phyloP scores from a whole-genome alignment of 768 basidiomycete genomes.

The Lactifluus pinguis region DNA sequence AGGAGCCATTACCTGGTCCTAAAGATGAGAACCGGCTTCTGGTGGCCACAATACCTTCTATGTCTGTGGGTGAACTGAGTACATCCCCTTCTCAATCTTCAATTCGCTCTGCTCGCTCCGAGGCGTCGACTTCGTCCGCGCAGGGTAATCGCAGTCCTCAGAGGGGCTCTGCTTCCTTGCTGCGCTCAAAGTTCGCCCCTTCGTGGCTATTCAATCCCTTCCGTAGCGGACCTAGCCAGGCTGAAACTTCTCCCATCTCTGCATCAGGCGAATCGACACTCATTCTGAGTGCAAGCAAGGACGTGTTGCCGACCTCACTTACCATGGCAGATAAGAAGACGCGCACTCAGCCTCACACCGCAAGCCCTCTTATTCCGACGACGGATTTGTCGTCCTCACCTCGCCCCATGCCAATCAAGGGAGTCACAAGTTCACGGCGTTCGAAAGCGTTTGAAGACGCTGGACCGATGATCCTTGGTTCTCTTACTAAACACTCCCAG shows the following conservation, averaged over 20 bases:
- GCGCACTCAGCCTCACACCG: neutral
- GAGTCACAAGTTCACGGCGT: slow-evolving; percentile 25
- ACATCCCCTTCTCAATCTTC: slow-evolving; percentile 63
- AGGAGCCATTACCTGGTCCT: slow-evolving; percentile 39
- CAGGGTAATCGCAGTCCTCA: slow-evolving; percentile 14
- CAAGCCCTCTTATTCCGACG: neutral
- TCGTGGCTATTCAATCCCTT: slow-evolving; percentile 79
- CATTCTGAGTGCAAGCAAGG: slow-evolving; percentile 20
- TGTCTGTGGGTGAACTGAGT: slow-evolving; percentile 30
- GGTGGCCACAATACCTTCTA: slow-evolving; percentile 13
- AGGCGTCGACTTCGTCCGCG: slow-evolving; percentile 31
- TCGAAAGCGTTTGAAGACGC: slow-evolving; percentile 52
- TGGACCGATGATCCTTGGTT: slow-evolving; percentile 35
- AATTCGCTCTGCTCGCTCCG: slow-evolving; percentile 46
- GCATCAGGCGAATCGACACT: slow-evolving; percentile 36
- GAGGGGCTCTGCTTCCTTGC: slow-evolving; percentile 25
- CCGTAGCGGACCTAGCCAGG: slow-evolving; percentile 51
- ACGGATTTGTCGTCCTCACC: slow-evolving; percentile 27
- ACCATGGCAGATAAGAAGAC: neutral
- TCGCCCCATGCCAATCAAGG: slow-evolving; percentile 34
- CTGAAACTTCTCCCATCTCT: slow-evolving; percentile 49
- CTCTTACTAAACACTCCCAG: slow-evolving; percentile 35
- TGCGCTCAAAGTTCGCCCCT: slow-evolving; percentile 52
- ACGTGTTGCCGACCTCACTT: neutral
- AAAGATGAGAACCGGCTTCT: slow-evolving; percentile 19